A percentile compares a stretch with the other conserved stretches of the same genome.
phyloP scores from a whole-genome alignment of 164 flowering plant species.

The Pachysandra terminalis region DNA sequence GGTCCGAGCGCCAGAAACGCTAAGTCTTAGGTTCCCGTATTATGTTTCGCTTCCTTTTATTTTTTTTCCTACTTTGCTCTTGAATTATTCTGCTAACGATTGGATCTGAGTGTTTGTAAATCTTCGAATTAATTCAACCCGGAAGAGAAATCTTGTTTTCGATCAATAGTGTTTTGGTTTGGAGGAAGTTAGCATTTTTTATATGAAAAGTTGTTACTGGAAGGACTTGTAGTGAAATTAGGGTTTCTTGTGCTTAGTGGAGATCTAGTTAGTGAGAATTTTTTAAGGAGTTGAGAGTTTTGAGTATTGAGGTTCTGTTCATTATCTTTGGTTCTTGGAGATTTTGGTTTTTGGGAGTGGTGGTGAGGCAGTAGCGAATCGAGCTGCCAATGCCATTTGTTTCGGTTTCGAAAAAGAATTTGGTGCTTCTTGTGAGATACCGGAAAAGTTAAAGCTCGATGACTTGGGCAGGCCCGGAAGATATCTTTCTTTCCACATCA shows the following conservation, averaged over 20 bases:
- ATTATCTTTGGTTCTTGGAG: background rate
- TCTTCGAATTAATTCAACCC: background rate
- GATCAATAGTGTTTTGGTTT: background rate
- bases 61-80: background rate
- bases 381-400: constrained; percentile 32
- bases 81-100: background rate
- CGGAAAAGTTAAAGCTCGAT: constrained; percentile 17
- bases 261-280: background rate
- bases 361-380: constrained; percentile 1
- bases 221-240: background rate
- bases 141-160: background rate
- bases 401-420: constrained; percentile 6
- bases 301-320: background rate
- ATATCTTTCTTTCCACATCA: constrained; percentile 43
- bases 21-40: no score
- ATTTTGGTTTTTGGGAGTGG: background rate
- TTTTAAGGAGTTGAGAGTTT: background rate
- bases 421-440: constrained; percentile 14
- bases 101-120: constrained; percentile 3
- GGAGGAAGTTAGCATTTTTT: background rate
- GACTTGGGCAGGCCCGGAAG: constrained; percentile 53
- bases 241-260: background rate
- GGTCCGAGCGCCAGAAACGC: background rate
- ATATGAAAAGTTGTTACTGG: background rate
- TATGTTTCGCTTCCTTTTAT: background rate